phyloP scores from a whole-genome alignment of 192 early-diverging fungal species.

The Umbelopsis vinacea region DNA sequence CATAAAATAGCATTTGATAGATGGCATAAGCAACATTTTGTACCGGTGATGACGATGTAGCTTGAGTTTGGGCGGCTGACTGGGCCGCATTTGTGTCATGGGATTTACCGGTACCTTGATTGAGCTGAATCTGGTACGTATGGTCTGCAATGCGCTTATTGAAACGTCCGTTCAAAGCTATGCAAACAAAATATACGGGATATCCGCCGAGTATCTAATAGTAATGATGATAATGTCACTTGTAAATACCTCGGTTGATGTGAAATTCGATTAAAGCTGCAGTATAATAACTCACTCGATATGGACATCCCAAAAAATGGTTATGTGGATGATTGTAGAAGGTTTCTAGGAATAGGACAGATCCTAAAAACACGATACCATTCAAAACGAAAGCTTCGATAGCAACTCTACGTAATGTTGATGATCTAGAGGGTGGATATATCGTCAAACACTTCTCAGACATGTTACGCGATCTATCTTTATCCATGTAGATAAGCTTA shows the following conservation, averaged over 20 bases:
- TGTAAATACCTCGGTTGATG: not conserved
- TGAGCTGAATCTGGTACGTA: slow-evolving; percentile 25
- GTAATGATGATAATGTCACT: not conserved
- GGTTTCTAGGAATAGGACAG: slow-evolving; percentile 32
- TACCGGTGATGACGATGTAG: slow-evolving; percentile 3
- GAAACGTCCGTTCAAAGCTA: slow-evolving; percentile 31
- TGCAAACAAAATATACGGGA: slow-evolving; percentile 33
- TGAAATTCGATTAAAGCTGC: not conserved
- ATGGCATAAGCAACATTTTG: slow-evolving; percentile 25
- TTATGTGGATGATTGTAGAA: slow-evolving; percentile 32
- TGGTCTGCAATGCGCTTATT: slow-evolving; percentile 32
- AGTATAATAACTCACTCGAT: slow-evolving; percentile 25
- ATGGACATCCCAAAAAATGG: slow-evolving; percentile 34
- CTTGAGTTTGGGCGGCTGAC: slow-evolving; percentile 6
- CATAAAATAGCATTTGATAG: slow-evolving; percentile 34
- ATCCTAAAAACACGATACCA: slow-evolving; percentile 34
- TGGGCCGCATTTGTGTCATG: not conserved
- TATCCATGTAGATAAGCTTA: not conserved
- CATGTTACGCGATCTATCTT: not conserved
- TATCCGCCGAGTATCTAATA: slow-evolving; percentile 33
- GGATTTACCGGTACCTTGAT: not conserved
- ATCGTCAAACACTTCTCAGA: not conserved
- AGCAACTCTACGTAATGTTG: slow-evolving; percentile 27
- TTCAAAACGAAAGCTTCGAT: slow-evolving; percentile 34
- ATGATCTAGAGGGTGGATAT: slow-evolving; percentile 24